Conservation (phyloP, 2,329 filamentous ascomycete species). For the Aspergillus hortae region DNA sequence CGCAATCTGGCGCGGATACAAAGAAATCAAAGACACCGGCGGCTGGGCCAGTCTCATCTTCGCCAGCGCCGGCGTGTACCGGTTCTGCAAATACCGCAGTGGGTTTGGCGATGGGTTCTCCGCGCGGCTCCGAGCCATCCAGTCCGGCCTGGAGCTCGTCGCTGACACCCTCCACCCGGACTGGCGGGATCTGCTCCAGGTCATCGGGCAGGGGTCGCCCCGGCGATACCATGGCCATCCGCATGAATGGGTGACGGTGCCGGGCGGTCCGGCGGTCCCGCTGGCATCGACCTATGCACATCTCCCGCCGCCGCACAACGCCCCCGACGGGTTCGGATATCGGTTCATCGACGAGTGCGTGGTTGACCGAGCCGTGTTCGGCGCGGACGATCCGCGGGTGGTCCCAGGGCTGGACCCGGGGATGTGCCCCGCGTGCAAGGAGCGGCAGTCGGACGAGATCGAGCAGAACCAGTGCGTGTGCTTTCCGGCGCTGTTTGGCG, state of each 20-base stretch:
- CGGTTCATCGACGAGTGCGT: slow-evolving; percentile 43
- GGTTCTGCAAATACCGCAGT: slow-evolving; percentile 59
- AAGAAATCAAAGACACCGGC: slow-evolving; percentile 55
- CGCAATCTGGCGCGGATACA: slow-evolving; percentile 57
- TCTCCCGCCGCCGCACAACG: slow-evolving; percentile 8
- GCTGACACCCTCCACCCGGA: slow-evolving; percentile 53
- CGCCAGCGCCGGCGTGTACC: slow-evolving; percentile 56
- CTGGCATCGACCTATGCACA: slow-evolving; percentile 19
- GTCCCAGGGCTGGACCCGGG: slow-evolving; percentile 31
- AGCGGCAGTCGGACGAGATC: slow-evolving; percentile 50
- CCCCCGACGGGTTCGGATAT: slow-evolving; percentile 15
- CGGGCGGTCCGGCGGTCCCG: slow-evolving; percentile 8
- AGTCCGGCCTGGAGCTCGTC: slow-evolving; percentile 50
- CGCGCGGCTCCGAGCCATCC: slow-evolving; percentile 43
- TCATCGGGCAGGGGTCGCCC: slow-evolving; percentile 17
- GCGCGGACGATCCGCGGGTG: slow-evolving; percentile 49
- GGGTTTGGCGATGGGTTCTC: slow-evolving; percentile 52
- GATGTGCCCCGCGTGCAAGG: slow-evolving; percentile 45
- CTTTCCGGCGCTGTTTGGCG: slow-evolving; percentile 52
- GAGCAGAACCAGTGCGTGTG: slow-evolving; percentile 50
- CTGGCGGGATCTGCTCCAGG: slow-evolving; percentile 47
- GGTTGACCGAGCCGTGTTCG: slow-evolving; percentile 49
- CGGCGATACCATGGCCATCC: slow-evolving; percentile 20
- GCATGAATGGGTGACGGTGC: slow-evolving; percentile 22
- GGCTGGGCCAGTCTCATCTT: slow-evolving; percentile 57